A percentile compares a stretch with the other conserved stretches of the same genome.
phyloP scores from a whole-genome alignment of 176 grass and related monocot species.

The Ananas comosus region DNA sequence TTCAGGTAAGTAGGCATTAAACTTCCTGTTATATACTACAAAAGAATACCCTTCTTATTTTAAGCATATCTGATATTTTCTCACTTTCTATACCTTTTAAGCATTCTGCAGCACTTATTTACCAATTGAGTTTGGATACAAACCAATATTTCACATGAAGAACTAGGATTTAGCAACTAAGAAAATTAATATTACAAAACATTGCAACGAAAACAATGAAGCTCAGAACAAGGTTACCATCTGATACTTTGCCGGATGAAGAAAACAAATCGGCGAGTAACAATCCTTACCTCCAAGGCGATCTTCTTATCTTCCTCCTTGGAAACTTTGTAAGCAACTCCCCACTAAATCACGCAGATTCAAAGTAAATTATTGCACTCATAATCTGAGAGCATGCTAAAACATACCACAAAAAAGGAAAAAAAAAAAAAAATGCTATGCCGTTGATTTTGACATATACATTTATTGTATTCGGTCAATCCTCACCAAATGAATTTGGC shows the following conservation, averaged over 20 bases:
- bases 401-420: neutral
- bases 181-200: neutral
- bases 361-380: neutral
- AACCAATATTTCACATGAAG: too few species aligned
- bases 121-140: too few species aligned
- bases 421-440: neutral
- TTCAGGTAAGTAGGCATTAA: constrained; percentile 2
- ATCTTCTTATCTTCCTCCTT: constrained; percentile 61
- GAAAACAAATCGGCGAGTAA: neutral
- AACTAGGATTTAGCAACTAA: too few species aligned
- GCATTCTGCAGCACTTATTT: too few species aligned
- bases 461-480: too few species aligned
- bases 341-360: constrained; percentile 48
- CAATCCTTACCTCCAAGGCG: constrained; percentile 50
- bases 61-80: too few species aligned
- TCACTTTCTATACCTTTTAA: too few species aligned
- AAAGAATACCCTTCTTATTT: neutral
- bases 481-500: too few species aligned
- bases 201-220: constrained; percentile 19
- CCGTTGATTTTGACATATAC: too few species aligned
- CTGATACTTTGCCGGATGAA: neutral
- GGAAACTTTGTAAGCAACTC: constrained; percentile 74
- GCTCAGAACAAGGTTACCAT: neutral
- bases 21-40: constrained; percentile 2
- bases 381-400: neutral